A percentile compares a stretch with the other conserved stretches of the same genome.
phyloP scores from a whole-genome alignment of 2,329 filamentous ascomycete species.

The Penicillium sp. region DNA sequence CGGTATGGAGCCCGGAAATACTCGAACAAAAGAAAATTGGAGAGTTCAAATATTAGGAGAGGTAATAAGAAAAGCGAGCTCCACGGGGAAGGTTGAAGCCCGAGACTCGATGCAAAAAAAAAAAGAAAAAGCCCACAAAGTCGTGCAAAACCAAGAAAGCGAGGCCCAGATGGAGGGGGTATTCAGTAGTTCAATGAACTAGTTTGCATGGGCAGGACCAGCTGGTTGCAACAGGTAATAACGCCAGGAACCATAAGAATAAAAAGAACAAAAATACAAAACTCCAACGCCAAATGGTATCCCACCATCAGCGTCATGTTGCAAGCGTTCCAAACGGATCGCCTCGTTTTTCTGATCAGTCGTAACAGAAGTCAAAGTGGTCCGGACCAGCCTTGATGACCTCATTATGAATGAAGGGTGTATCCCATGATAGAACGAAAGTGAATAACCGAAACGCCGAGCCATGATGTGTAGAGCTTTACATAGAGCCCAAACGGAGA shows the following conservation, averaged over 20 bases:
- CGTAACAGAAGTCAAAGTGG: constrained; percentile 17
- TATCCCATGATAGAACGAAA: constrained; percentile 10
- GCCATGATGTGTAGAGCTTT: constrained; percentile 28
- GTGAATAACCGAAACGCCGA: constrained; percentile 22
- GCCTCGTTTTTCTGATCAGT: constrained; percentile 8
- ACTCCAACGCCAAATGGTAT: constrained; percentile 2
- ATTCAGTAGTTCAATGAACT: not conserved
- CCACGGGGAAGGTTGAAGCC: constrained; percentile 13
- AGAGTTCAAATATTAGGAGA: constrained; percentile 16
- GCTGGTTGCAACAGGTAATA: not conserved
- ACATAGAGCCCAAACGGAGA: constrained; percentile 50
- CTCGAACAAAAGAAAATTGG: not conserved
- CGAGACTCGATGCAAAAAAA: constrained; percentile 10
- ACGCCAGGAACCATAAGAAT: not conserved
- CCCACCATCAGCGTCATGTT: constrained; percentile 1
- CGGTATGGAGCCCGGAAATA: not conserved
- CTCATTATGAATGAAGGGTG: constrained; percentile 15
- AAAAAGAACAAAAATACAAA: not conserved
- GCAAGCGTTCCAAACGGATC: constrained; percentile 1
- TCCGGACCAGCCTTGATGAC: constrained; percentile 29
- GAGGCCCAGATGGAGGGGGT: not conserved
- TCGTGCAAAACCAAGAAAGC: not conserved
- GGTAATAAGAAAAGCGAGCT: constrained; percentile 10
- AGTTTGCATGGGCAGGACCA: not conserved
- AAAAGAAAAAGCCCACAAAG: constrained; percentile 7